A percentile compares a stretch with the other conserved stretches of the same genome.
phyloP scores from a whole-genome alignment of 148 eudicot species.

The Amaranthus cruentus region DNA sequence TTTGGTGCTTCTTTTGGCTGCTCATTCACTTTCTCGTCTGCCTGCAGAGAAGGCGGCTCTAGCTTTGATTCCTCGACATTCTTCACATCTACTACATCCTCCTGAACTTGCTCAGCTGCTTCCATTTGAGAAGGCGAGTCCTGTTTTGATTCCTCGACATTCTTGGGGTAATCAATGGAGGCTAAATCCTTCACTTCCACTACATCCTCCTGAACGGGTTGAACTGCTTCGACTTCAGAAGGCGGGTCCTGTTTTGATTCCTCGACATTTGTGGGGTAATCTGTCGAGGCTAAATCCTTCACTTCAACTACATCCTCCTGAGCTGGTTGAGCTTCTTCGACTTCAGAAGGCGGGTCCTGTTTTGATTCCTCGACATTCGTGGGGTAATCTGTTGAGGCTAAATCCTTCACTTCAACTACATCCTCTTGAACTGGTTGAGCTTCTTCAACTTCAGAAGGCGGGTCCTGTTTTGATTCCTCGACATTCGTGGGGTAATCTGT shows the following conservation, averaged over 20 bases:
- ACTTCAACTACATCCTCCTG: conserved; percentile 15
- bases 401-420: conserved; percentile 17
- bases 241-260: conserved; percentile 10
- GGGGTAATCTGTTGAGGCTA: conserved; percentile 13
- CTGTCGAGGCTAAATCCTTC: conserved; percentile 9
- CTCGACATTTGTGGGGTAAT: conserved; percentile 14
- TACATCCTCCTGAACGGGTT: not conserved
- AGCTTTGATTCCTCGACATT: conserved; percentile 15
- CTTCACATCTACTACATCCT: conserved; percentile 15
- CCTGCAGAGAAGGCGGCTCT: conserved; percentile 12
- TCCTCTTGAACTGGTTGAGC: conserved; percentile 9
- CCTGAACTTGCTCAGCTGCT: not conserved
- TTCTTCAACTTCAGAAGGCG: not conserved
- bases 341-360: not conserved
- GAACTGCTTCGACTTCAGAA: not conserved
- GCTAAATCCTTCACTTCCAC: conserved; percentile 10
- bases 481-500: not conserved
- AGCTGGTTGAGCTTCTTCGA: not conserved
- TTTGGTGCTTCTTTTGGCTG: conserved; percentile 3
- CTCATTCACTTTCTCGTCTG: conserved; percentile 15
- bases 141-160: conserved; percentile 11
- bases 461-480: conserved; percentile 3
- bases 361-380: conserved; percentile 20
- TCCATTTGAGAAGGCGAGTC: conserved; percentile 1
- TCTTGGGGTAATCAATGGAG: conserved; percentile 3